Percentiles rank a stretch among this genome's conserved stretches.
Conservation (phyloP, 306 rosid species). For the Canavalia gladiata region DNA sequence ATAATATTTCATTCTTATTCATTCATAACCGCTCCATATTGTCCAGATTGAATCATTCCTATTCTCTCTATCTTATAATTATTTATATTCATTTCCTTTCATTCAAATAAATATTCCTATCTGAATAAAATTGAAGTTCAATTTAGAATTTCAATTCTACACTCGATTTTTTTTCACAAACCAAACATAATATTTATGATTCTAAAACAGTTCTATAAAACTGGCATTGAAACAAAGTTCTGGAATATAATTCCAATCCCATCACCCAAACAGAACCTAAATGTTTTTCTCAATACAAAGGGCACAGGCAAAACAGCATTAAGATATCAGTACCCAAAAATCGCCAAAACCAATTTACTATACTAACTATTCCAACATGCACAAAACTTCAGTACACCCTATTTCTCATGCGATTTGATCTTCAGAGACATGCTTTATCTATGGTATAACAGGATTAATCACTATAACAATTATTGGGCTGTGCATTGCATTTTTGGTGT, state of each 20-base stretch:
- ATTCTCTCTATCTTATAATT: neutral
- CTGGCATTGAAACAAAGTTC: neutral
- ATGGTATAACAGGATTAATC: conserved; percentile 19
- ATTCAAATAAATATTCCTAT: neutral
- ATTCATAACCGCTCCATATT: neutral
- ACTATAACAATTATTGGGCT: neutral
- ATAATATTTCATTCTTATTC: neutral
- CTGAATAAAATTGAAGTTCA: neutral
- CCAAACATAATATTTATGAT: neutral
- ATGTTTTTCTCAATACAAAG: neutral
- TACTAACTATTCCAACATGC: neutral
- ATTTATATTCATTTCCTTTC: neutral
- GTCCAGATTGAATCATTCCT: neutral
- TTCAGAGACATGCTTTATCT: neutral
- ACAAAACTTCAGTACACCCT: neutral
- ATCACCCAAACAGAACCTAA: neutral
- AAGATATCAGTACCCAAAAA: neutral
- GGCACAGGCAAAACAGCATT: neutral
- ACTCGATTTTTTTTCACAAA: neutral
- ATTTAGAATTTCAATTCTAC: neutral
- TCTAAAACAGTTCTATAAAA: neutral
- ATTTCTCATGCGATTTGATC: neutral
- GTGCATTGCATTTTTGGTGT: neutral
- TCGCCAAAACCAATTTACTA: neutral
- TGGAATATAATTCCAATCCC: neutral